Evolutionary conservation across 768 basidiomycete genomes (phyloP), one percentile per base, ranked within the genome.

Genomic region (Leucocoprinus birnbaumii): DNA sequence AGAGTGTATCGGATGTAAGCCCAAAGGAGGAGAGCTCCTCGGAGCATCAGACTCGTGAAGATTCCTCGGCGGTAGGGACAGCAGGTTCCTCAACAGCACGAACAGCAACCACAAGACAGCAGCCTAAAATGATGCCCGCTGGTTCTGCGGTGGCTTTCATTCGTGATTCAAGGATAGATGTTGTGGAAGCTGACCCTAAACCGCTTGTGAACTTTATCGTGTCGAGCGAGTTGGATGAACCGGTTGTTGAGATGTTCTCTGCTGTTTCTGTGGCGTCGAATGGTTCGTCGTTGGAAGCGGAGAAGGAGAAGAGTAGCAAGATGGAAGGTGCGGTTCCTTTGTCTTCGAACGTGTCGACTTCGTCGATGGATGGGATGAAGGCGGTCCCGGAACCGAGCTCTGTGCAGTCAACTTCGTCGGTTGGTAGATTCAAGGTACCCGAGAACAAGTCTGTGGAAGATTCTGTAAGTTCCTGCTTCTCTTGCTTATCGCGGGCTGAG

Each of bases 101-200:
- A n/a, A n/a, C n/a, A 31, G 31, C 38, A 26, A 48, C 10, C 26
- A 10, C 19, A 14, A 48, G 54, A n/a, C 81, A 84, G 58, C 38
- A n/a, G 16, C 84, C 84, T 3, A 89, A 84, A 66, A 81, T 89
- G 79, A 81, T 89, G 79, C 87, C 87, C 47, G 80, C 72, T 50
- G 88, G 87, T 19, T 83, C 86, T 44, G 79, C 77, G 40, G 85
- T 91, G 51, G 88, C 84, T 34, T 88, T 89, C 68, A 85, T 85
- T 66, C 85, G 87, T 37, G 80, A 84, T 64, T 82, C 82, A 6
- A 76, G 77, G 27, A 76, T 83, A 35, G 80, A 84, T 53, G 66
- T 69, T 14, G 73, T 78, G 27, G 74, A 73, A 54, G 70, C 71
- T 35, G 79, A 83, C 61, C 61, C 75, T 3, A 79, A 76, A 52